Base-by-base conservation (phyloP, 805 yeast species). In the Candida parachauliodes region DNA sequence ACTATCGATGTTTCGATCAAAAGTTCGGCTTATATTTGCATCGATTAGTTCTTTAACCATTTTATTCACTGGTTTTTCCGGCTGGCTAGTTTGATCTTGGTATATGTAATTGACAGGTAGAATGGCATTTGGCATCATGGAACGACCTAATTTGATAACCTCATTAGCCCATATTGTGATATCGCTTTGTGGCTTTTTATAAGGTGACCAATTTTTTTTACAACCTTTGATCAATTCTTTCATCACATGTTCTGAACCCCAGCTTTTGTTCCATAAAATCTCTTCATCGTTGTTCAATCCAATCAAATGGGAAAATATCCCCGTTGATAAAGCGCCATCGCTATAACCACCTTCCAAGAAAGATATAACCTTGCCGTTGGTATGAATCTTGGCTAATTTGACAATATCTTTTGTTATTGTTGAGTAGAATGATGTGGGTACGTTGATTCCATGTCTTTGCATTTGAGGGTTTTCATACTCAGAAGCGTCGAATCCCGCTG, bases 401-500 rank as follows among this genome's bases (percentile, higher is more conserved):
- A 79, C 77, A 1, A 83, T 80, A 55, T 86, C 95, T 25, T 70
- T 68, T 4, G 94, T 81, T 51, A 86, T 85, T 28, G 69, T 70
- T 14, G 84, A 72, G 54, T 81, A 86, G 51, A 87, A 86, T 14
- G 81, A 74, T 0, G 94, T 84, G 3, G 95, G 95, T 8, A 86
- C 88, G 49, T 81, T 79, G 18, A 83, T 86, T 0, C 78, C 77
- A 55, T 87, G 95, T 37, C 95, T 67, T 58, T 86, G 95, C 95
- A 86, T 87, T 34, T 81, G 76, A n/a, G 77, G 76, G 41, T 79
- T 80, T 53, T 86, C 95, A 56, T 74, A 81, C 54, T 86, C 95
- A 12, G 85, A 79, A 2, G 93, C 94, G 60, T 86, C 95, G 55
- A 86, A 87, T 2, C 95, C 95, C 0, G 95, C 89, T 30, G 94